Base-by-base conservation (phyloP, 768 basidiomycete species). In the Leccinum truebloodii region DNA sequence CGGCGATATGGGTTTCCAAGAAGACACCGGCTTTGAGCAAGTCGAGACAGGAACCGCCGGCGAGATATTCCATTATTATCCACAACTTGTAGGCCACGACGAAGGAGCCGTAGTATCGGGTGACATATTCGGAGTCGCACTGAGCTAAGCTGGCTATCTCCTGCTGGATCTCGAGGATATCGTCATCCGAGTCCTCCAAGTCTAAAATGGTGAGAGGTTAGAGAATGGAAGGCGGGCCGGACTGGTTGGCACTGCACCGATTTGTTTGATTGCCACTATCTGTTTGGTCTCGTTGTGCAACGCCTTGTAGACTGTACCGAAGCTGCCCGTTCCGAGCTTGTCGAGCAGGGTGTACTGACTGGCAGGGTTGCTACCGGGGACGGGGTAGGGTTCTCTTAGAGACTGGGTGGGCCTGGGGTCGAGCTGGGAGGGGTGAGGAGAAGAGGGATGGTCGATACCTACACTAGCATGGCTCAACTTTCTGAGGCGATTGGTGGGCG, bases 21-120 rank as follows among this genome's bases (percentile, higher is more conserved):
- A 98, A 97, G 32, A 84, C 79, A 28, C 94, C 96, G 1, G 94
- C 85, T 75, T 96, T 97, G 66, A 98, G 85, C 57, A 99, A 83
- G 76, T 98, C 97, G 57, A 98, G 84, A 77, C 97, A 98, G 28
- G 95, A 97, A n/a, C 97, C 97, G 48, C 97, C 97, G 0, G 94
- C 95, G 57, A 98, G 88, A 76, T 94, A 99, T 76, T 99, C 97
- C 97, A 99, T 98, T 69, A 99, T 79, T 71, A 99, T 99, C 97
- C 97, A 99, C 24, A 99, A 81, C 75, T 98, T 96, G 81, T 96
- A 98, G 37, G 91, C 87, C 65, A 94, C 88, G 57, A 99, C 94
- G 75, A 99, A 99, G 52, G 94, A 95, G 50, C 94, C 95, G 69
- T 97, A 98, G 74, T 98, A 98, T 51, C 90, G 83, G 46, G 97